Base-by-base conservation (phyloP, 208 protist genomes). In the Balamuthia mandrillaris region DNA sequence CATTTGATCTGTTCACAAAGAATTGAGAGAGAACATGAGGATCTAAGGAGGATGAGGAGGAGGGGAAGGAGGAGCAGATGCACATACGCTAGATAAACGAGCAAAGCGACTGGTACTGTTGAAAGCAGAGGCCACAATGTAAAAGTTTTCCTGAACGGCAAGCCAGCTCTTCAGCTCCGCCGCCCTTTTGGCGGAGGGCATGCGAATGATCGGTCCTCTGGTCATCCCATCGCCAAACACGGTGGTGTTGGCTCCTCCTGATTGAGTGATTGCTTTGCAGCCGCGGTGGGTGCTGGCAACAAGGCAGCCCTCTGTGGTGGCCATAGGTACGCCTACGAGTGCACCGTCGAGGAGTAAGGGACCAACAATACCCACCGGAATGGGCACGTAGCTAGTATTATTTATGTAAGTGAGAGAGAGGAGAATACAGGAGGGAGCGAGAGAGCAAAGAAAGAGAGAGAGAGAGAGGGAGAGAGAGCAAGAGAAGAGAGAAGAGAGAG, bases 241-340 rank as follows among this genome's bases (percentile, higher is more conserved):
- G 0, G 94, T 92, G 18, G 94, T 95, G 84, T 74, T 91, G 5
- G 85, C 88, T 88, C 96, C 97, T 68, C 96, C 96, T 35, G 45
- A 85, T 45, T 94, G 86, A 54, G 93, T 94, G 85, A 99, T 96
- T 39, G 97, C 97, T 58, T 95, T 95, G 18, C 94, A 96, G 41
- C 98, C 98, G 70, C 98, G 92, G 87, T 98, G 93, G 21, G 96
- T 98, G 63, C 93, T 96, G n/a, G 97, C 98, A 29, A 99, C 87
- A 18, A 99, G 93, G 21, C 94, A 94, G 44, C 98, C 98, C 84
- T 99, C 97, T 37, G 97, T 98, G 33, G 98, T 99, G 9, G 97
- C 97, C 96, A 99, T 97, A 16, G 97, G 97, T 44, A 99, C 89
- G 31, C 84, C 87, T 49, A 96, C 90, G 9, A 93, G 74, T 75